A percentile compares a stretch with the other conserved stretches of the same genome.
Conservation (phyloP, 1,284 basidiomycete species). For the Hymenochaete sp. region DNA sequence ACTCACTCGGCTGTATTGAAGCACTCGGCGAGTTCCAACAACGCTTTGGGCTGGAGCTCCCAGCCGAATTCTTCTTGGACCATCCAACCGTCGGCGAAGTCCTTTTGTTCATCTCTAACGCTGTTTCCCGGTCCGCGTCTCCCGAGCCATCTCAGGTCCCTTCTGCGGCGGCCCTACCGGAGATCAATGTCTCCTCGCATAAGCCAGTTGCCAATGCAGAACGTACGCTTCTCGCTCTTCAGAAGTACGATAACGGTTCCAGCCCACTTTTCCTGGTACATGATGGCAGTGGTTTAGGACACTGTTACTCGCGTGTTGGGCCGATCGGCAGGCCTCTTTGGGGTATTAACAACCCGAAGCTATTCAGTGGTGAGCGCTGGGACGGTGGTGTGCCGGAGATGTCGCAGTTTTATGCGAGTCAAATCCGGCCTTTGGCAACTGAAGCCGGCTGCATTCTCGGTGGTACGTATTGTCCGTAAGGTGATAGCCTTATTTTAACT, state of each 20-base stretch:
- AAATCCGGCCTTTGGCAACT: conserved; percentile 28
- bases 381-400: conserved; percentile 39
- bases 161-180: conserved; percentile 8
- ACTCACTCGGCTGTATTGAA: conserved; percentile 58
- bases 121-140: conserved; percentile 12
- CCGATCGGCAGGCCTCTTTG: conserved; percentile 44
- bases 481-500: conserved; percentile 5
- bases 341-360: conserved; percentile 50
- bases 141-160: no score
- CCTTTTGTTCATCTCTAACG: conserved; percentile 4
- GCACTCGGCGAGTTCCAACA: conserved; percentile 38
- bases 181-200: conserved; percentile 8
- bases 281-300: conserved; percentile 57
- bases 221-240: conserved; percentile 32
- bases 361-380: conserved; percentile 39
- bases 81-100: conserved; percentile 11
- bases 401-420: conserved; percentile 42
- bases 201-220: conserved; percentile 24
- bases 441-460: conserved; percentile 42
- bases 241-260: conserved; percentile 23
- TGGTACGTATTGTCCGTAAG: conserved; percentile 33
- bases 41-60: conserved; percentile 32
- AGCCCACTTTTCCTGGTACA: conserved; percentile 56
- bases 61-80: conserved; percentile 21
- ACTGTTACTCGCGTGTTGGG: conserved; percentile 42